Base-by-base conservation (phyloP, 441 rosid species). In the Aleurites moluccanus region DNA sequence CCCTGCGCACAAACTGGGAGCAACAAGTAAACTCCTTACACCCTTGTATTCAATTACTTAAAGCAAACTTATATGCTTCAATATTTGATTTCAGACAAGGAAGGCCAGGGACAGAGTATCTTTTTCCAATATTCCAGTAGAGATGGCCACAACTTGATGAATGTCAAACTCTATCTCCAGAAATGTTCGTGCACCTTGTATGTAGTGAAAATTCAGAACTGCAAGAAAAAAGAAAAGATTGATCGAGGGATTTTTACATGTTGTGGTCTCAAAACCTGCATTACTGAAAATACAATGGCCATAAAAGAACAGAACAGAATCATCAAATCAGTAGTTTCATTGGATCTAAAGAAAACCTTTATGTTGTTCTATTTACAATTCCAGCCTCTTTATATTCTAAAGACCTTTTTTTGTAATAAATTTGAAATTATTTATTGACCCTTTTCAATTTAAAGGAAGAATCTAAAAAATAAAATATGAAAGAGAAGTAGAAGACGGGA, bases 91-190 rank as follows among this genome's bases (percentile, higher is more conserved):
- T n/a, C 74, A 80, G 83, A 72, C 74, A 52, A 74, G 18, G 60
- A 77, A 71, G 30, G 76, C 75, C 25, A 64, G n/a, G 52, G 64
- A 57, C 1, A 73, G 73, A 63, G 75, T 76, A 16, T 44, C 35
- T 70, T 75, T 57, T n/a, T 55, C 68, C 42, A 63, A 9, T 28
- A 27, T 35, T 15, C 67, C 23, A 50, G 8, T 13, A 18, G 10
- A 45, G 30, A 38, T 16, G 21, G n/a, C 55, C 20, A 18, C 21
- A 15, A 49, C 30, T 55, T 44, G 60, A 23, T 20, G 20, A 38
- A 38, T 45, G 18, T 50, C 55, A 18, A 13, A 16, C 0, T 38
- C 7, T 38, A 38, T 38, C 8, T 38, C 9, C 40, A 6, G 7
- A 38, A 0, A 38, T 38, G 9, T 6, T 6, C 40, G 40, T 38